Conservation (phyloP, 2,329 filamentous ascomycete species). For the Fusarium sp. region DNA sequence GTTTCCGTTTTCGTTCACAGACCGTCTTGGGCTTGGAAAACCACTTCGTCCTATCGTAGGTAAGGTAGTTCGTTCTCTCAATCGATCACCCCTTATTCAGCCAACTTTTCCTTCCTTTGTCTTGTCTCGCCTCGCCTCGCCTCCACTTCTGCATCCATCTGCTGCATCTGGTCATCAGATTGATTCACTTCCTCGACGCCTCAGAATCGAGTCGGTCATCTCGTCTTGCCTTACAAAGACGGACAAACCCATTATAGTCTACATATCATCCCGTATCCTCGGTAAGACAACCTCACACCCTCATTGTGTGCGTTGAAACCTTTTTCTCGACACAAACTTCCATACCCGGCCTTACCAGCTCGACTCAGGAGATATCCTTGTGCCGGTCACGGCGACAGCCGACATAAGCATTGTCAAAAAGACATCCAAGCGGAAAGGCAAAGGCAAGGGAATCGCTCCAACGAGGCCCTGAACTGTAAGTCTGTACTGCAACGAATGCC, state of each 20-base stretch:
- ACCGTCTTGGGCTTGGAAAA: slow-evolving; percentile 12
- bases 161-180: slow-evolving; percentile 15
- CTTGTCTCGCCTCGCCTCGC: slow-evolving; percentile 2
- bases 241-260: slow-evolving; percentile 21
- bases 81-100: not conserved
- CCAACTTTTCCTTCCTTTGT: not conserved
- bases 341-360: slow-evolving; percentile 14
- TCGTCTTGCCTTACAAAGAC: slow-evolving; percentile 13
- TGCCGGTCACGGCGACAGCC: slow-evolving; percentile 25
- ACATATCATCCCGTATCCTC: not conserved
- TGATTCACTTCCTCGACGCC: slow-evolving; percentile 21
- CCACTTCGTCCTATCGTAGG: not conserved
- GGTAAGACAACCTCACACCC: slow-evolving; percentile 31
- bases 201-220: slow-evolving; percentile 7
- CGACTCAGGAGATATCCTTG: slow-evolving; percentile 14
- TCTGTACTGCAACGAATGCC: slow-evolving; percentile 40
- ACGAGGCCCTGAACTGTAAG: slow-evolving; percentile 20
- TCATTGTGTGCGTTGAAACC: not conserved
- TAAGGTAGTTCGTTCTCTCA: not conserved
- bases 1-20: not conserved
- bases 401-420: slow-evolving; percentile 3
- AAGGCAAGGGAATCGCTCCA: slow-evolving; percentile 15
- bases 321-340: not conserved
- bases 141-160: slow-evolving; percentile 26
- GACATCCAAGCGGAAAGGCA: slow-evolving; percentile 10